phyloP scores from a whole-genome alignment of 2,329 filamentous ascomycete species.

The Pyrenochaeta sp. region DNA sequence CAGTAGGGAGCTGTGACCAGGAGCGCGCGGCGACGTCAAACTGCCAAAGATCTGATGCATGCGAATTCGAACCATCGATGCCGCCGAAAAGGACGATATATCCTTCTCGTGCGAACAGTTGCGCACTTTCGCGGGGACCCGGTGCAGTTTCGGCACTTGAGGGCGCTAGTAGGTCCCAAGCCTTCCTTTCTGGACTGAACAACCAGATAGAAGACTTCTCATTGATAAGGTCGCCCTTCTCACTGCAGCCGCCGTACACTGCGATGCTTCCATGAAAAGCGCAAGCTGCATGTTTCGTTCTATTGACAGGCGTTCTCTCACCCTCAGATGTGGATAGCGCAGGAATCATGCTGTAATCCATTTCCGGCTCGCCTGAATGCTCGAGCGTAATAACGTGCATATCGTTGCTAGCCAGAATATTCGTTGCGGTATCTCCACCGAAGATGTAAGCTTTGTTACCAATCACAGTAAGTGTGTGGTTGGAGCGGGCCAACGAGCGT shows the following conservation, averaged over 20 bases:
- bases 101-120: conserved; percentile 31
- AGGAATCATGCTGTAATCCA: conserved; percentile 55
- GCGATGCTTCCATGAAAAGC: conserved; percentile 50
- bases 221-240: conserved; percentile 42
- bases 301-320: conserved; percentile 42
- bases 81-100: conserved; percentile 40
- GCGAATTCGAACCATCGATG: conserved; percentile 28
- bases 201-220: conserved; percentile 52
- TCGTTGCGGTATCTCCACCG: conserved; percentile 50
- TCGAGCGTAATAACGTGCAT: conserved; percentile 52
- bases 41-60: conserved; percentile 39
- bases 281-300: conserved; percentile 53
- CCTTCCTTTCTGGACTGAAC: conserved; percentile 45
- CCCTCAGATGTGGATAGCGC: conserved; percentile 45
- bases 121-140: conserved; percentile 29
- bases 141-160: conserved; percentile 25
- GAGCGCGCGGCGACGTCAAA: conserved; percentile 28
- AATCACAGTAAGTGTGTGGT: conserved; percentile 53
- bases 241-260: conserved; percentile 51
- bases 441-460: conserved; percentile 57
- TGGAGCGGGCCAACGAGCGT: conserved; percentile 43
- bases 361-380: conserved; percentile 41
- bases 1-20: conserved; percentile 38
- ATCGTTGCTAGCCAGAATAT: conserved; percentile 53
- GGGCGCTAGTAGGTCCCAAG: conserved; percentile 33